Percentiles rank a stretch among this genome's conserved stretches.
Evolutionary conservation across 768 basidiomycete genomes (phyloP).

Genomic region (Suillus ampliporus): DNA sequence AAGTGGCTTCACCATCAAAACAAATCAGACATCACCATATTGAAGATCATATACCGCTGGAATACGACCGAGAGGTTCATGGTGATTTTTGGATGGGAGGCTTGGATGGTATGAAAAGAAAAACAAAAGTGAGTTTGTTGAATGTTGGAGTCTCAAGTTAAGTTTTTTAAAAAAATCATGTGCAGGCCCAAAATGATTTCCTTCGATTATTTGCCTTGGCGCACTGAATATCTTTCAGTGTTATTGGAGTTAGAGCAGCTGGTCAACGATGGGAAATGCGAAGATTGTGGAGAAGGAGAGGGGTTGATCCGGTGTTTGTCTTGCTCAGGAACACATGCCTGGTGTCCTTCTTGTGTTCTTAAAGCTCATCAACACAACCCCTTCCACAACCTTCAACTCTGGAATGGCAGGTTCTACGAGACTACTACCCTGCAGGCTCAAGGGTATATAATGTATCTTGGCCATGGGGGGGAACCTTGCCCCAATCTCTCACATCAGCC

Average conservation of each 20-base stretch:
- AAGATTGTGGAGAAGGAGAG: not conserved
- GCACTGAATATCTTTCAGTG: conserved; percentile 1
- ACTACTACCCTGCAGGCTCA: too few species aligned
- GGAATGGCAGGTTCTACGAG: conserved; percentile 26
- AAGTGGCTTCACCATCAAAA: too few species aligned
- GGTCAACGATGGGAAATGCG: conserved; percentile 1
- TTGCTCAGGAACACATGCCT: conserved; percentile 9
- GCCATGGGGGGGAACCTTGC: conserved; percentile 28
- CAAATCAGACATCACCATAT: too few species aligned
- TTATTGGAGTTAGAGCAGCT: not conserved
- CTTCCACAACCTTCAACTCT: conserved; percentile 25
- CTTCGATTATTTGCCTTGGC: conserved; percentile 6
- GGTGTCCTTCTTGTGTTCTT: conserved; percentile 5
- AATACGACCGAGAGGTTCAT: too few species aligned
- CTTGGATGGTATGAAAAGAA: too few species aligned
- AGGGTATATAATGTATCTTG: conserved; percentile 16
- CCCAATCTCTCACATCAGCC: conserved; percentile 9
- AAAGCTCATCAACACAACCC: conserved; percentile 4
- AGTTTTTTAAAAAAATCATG: not conserved
- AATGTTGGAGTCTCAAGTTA: not conserved
- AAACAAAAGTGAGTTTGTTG: not conserved
- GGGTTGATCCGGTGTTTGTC: conserved; percentile 3
- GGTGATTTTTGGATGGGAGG: too few species aligned
- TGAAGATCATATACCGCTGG: too few species aligned
- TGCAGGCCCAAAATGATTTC: conserved; percentile 12